Base-by-base conservation (phyloP, 768 basidiomycete species). In the Pisolithus marmoratus region DNA sequence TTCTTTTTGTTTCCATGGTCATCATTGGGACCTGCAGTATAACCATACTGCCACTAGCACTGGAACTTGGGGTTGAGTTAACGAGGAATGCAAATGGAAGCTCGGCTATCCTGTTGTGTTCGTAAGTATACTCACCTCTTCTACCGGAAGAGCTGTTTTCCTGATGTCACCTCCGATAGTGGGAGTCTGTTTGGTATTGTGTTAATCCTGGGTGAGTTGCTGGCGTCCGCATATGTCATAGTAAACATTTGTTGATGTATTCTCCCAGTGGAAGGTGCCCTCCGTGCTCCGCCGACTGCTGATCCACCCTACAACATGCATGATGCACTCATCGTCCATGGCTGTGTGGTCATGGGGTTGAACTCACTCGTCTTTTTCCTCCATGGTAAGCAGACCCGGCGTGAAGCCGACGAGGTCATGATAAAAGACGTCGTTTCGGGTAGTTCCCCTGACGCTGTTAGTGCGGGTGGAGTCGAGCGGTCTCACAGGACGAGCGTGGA, bases 11-110 rank as follows among this genome's bases (percentile, higher is more conserved):
- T 4, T 72, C 91, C 43, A 83, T 87, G 72, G 77, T 76, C 4
- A 63, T 92, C 31, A 77, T 91, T 31, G 91, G 91, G 15, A 68
- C 79, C 17, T 67, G 75, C 45, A 82, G 83, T 3, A 56, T 92
- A 50, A 78, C 82, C 2, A 77, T 93, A 69, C 75, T 94, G 2
- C 89, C 90, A 1, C 75, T 92, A 29, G 82, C 73, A 1, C 70
- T 94, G 51, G 90, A 94, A 62, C 78, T 94, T 20, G 84, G 79
- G 14, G 85, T 83, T 37, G 91, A 94, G 63, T 63, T 92, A 19
- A 90, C 90, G 7, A 75, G 87, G 52, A 90, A 89, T 60, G 79
- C 89, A 1, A 87, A 90, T 51, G 82, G 79, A 1, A 90, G 87
- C 53, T 77, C 88, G 0, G 85, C 89, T 0, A 63, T 90, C 27